phyloP scores from a whole-genome alignment of 2,329 filamentous ascomycete species.

The Capronia epimyces region DNA sequence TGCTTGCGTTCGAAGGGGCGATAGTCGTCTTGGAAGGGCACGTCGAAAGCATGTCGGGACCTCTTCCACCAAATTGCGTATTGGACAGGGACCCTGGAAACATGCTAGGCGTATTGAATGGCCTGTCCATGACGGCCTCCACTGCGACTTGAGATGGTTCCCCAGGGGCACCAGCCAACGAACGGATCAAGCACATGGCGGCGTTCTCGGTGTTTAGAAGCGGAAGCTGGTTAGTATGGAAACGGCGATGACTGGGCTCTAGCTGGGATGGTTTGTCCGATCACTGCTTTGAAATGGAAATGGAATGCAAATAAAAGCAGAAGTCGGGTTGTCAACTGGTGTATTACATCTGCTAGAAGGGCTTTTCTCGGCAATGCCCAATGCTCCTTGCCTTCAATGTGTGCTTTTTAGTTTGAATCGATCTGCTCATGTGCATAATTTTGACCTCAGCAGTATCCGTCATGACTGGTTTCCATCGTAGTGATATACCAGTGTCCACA shows the following conservation, averaged over 20 bases:
- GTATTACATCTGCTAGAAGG: too few relatives aligned
- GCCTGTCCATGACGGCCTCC: too few relatives aligned
- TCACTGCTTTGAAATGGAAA: not conserved
- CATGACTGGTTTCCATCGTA: too few relatives aligned
- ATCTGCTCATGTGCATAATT: too few relatives aligned
- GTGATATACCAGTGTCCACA: too few relatives aligned
- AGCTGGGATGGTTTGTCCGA: not conserved
- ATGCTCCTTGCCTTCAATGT: too few relatives aligned
- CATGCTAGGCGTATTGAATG: too few relatives aligned
- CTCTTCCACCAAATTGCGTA: too few relatives aligned
- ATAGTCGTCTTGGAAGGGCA: not conserved
- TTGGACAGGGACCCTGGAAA: too few relatives aligned
- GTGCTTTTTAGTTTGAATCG: too few relatives aligned
- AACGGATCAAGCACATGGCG: not conserved
- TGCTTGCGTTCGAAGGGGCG: not conserved
- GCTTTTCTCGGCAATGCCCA: too few relatives aligned
- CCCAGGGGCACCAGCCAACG: not conserved
- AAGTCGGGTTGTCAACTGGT: not conserved
- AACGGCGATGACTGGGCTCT: not conserved
- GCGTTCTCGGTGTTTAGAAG: not conserved
- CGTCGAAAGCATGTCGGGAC: not conserved
- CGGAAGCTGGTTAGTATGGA: not conserved
- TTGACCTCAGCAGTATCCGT: too few relatives aligned
- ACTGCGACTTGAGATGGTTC: not conserved
- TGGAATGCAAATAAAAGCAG: constrained; percentile 27